phyloP scores from a whole-genome alignment of 129 eudicot species.

The Deinandra increscens region DNA sequence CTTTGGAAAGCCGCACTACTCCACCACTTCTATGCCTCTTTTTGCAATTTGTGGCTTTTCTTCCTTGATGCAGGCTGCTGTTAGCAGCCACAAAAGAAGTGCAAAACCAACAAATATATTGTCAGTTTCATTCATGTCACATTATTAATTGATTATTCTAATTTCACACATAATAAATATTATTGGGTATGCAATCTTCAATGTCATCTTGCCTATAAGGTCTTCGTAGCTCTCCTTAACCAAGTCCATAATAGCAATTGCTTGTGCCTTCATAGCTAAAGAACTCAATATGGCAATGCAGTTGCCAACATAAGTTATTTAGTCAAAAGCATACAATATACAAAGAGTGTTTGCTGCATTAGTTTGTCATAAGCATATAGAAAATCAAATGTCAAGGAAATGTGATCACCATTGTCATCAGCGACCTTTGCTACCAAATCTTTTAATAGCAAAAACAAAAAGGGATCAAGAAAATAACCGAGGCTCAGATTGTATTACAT shows the following conservation, averaged over 20 bases:
- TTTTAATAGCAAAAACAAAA: too few relatives aligned
- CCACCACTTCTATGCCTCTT: constrained; percentile 52
- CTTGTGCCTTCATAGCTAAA: constrained; percentile 40
- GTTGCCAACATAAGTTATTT: too few relatives aligned
- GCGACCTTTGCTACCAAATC: too few relatives aligned
- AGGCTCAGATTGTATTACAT: too few relatives aligned
- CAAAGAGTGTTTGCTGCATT: too few relatives aligned
- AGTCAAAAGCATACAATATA: too few relatives aligned
- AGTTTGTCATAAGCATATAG: too few relatives aligned
- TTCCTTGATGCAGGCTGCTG: constrained; percentile 72
- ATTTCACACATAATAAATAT: too few relatives aligned
- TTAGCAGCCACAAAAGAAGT: constrained; percentile 62
- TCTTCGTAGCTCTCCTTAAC: constrained; percentile 55
- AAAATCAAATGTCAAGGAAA: too few relatives aligned
- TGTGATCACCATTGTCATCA: too few relatives aligned
- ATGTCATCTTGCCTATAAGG: constrained; percentile 55
- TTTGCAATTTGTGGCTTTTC: constrained; percentile 62
- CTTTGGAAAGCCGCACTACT: constrained; percentile 51
- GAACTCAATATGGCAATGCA: constrained; percentile 46
- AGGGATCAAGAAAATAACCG: too few relatives aligned
- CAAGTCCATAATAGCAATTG: constrained; percentile 59
- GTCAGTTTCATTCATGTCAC: background rate
- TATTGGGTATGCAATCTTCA: constrained; percentile 54
- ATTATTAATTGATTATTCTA: background rate
- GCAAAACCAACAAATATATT: constrained; percentile 15